Conservation (phyloP, 2,329 filamentous ascomycete species). For the Cryphonectria parasitica region DNA sequence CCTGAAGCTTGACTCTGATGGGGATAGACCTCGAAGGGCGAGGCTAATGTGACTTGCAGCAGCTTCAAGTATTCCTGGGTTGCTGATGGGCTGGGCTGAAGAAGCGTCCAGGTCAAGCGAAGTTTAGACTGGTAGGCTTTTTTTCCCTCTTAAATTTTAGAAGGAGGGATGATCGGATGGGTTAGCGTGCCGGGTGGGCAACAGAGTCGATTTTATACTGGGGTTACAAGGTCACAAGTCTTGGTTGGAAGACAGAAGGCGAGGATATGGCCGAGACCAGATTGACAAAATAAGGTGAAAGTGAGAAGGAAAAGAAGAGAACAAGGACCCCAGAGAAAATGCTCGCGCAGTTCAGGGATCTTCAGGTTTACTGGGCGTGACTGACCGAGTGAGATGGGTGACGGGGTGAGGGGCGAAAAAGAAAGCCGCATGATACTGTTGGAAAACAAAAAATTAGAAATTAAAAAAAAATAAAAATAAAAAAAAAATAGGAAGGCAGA, state of each 20-base stretch:
- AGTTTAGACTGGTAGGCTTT: slow-evolving; percentile 28
- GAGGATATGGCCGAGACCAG: slow-evolving; percentile 16
- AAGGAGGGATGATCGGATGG: slow-evolving; percentile 30
- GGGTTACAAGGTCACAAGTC: slow-evolving; percentile 28
- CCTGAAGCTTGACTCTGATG: slow-evolving; percentile 16
- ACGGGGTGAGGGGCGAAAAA: neutral
- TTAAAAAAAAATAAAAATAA: neutral
- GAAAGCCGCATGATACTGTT: neutral
- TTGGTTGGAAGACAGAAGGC: slow-evolving; percentile 14
- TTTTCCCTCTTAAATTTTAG: slow-evolving; percentile 21
- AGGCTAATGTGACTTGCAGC: slow-evolving; percentile 30
- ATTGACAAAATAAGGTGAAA: slow-evolving; percentile 15
- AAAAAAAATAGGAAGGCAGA: neutral
- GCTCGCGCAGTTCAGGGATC: slow-evolving; percentile 22
- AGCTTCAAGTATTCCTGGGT: slow-evolving; percentile 14
- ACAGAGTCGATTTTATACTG: slow-evolving; percentile 29
- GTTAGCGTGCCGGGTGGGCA: slow-evolving; percentile 30
- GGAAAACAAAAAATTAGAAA: neutral
- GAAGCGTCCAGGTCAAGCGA: slow-evolving; percentile 27
- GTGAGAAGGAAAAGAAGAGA: neutral
- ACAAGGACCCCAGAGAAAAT: slow-evolving; percentile 13
- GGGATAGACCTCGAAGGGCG: slow-evolving; percentile 25
- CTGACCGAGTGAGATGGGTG: neutral
- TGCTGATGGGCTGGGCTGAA: slow-evolving; percentile 3
- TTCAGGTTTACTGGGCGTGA: neutral